Evolutionary conservation across 169 alveolate species (phyloP), one percentile per base, ranked within the genome.

Genomic region (Eimeria acervulina): DNA sequence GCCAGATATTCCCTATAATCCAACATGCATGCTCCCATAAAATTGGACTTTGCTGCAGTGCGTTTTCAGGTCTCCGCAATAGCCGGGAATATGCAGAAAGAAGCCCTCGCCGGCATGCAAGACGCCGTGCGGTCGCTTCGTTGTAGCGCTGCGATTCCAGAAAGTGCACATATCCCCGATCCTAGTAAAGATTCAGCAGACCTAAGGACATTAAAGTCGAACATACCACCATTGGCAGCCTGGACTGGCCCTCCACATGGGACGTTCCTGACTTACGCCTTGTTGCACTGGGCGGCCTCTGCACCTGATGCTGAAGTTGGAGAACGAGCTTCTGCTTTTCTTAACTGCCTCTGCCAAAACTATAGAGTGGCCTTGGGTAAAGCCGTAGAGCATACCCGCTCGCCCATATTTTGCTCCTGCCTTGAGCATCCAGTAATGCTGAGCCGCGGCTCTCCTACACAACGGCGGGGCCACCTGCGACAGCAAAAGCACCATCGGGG

Each of bases 251-350:
- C 47, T 33, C 81, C 47, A 33, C 81, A 70, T 31, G 81, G 81
- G 47, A 70, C 51, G 0, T 31, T 33, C 81, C 47, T 70, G 5
- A 31, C 81, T 70, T 70, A 70, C 28, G 81, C 81, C 81, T 70
- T 70, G 81, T 13, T 70, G 51, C 47, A 70, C 81, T 70, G 81
- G 81, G 81, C 81, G 33, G 81, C 28, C 51, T 31, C 47, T 70
- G 51, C 47, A 33, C 81, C 47, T 70, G 47, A 70, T 36, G n/a
- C 51, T 13, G 28, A 70, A 33, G n/a, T 7, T 33, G 81, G 81
- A 31, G 81, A 70, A 70, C 44, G 47, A 15, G 81, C 81, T 31
- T 31, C n/a, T 70, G 81, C 81, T 15, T 36, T 70, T 70, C 51
- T 33, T 36, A 28, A 10, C 4, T 15, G 26, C 51, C 5, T 70